Evolutionary conservation across 2,329 filamentous ascomycete species (phyloP).

Genomic region (Fonsecaea nubica): DNA sequence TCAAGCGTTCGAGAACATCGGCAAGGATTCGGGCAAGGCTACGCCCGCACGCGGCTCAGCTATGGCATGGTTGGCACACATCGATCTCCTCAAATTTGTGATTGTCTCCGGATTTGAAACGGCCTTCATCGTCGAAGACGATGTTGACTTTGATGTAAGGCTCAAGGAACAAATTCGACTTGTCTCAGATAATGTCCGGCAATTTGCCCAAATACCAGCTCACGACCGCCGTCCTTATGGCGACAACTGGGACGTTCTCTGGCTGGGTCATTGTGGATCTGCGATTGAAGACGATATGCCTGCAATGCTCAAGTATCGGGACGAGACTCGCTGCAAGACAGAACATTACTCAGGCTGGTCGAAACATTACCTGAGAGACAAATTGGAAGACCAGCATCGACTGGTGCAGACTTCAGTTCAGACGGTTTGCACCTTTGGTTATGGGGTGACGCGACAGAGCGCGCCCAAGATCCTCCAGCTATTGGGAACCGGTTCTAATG

Average conservation of each 20-base stretch:
- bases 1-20: slow-evolving; percentile 20
- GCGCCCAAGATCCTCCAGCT: slow-evolving; percentile 20
- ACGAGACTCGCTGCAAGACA: slow-evolving; percentile 23
- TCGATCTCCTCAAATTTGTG: slow-evolving; percentile 27
- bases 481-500: slow-evolving; percentile 8
- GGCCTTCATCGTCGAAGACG: slow-evolving; percentile 47
- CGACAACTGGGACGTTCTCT: slow-evolving; percentile 47
- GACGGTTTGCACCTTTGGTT: slow-evolving; percentile 25
- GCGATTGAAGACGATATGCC: slow-evolving; percentile 22
- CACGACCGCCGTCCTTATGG: slow-evolving; percentile 42
- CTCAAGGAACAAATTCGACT: slow-evolving; percentile 44
- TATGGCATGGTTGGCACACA: slow-evolving; percentile 25
- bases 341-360: slow-evolving; percentile 24
- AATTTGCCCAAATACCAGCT: slow-evolving; percentile 36
- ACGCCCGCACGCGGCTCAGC: slow-evolving; percentile 24
- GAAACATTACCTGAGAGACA: slow-evolving; percentile 19
- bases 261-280: slow-evolving; percentile 48
- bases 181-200: slow-evolving; percentile 44
- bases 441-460: slow-evolving; percentile 20
- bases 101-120: slow-evolving; percentile 22
- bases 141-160: slow-evolving; percentile 49
- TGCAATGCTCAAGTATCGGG: neutral
- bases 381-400: slow-evolving; percentile 16
- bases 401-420: slow-evolving; percentile 3
- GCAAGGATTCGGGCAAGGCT: slow-evolving; percentile 4